These are phyloP conservation scores for Rubia yunnanensis DNA, from an alignment of 257 asterid genomes.

Conservation along the genomic window DNA sequence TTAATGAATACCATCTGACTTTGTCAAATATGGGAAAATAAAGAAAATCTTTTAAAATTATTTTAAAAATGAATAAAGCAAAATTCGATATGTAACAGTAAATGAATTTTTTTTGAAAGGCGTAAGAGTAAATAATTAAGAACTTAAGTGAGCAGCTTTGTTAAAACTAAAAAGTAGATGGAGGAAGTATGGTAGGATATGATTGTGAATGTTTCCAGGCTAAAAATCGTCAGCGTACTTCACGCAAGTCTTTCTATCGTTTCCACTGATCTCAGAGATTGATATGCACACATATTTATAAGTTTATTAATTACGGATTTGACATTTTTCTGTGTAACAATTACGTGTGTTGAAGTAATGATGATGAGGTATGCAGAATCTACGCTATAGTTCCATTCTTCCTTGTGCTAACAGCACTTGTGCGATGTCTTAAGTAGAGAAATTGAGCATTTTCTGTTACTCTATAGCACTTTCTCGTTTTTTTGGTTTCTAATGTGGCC, in stretches of 20 bases:
- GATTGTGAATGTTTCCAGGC: background rate
- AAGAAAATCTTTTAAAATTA: no score
- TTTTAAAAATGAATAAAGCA: no score
- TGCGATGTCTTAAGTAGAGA: no score
- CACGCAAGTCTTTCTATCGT: conserved; percentile 1
- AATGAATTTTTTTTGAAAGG: no score
- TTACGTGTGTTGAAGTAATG: background rate
- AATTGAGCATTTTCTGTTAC: no score
- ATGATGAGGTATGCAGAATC: background rate
- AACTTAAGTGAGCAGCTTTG: no score
- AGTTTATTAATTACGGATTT: background rate
- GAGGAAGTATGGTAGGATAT: background rate
- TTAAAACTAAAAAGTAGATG: background rate
- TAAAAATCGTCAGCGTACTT: background rate
- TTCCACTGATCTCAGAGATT: background rate
- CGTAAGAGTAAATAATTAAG: background rate
- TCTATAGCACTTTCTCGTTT: no score
- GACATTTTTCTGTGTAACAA: background rate
- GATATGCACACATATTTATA: background rate
- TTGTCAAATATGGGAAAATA: no score
- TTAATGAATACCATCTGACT: no score
- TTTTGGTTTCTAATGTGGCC: no score
- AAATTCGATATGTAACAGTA: no score
- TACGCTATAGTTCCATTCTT: background rate
- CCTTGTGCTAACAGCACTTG: background rate